Percentiles rank a stretch among this genome's conserved stretches.
Evolutionary conservation across 345 rosid species (phyloP).

Genomic region (Sonneratia caseolaris): DNA sequence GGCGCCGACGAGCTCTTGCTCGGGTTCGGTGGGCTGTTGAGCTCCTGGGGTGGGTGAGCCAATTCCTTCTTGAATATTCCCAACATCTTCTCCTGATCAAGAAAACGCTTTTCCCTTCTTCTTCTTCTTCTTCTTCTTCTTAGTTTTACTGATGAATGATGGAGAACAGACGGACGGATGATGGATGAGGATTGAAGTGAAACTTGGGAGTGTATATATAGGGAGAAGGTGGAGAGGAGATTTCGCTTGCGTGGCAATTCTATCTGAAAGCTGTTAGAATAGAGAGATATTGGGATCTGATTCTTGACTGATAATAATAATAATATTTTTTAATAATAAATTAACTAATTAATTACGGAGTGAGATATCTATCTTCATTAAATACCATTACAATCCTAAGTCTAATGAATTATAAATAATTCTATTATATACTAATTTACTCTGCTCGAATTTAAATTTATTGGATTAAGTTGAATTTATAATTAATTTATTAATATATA

Average conservation of each 20-base stretch:
- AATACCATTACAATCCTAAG: too few relatives aligned
- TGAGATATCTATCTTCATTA: too few relatives aligned
- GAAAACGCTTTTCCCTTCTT: too few relatives aligned
- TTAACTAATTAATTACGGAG: too few relatives aligned
- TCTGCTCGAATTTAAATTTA: too few relatives aligned
- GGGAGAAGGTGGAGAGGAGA: background rate
- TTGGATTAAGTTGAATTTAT: too few relatives aligned
- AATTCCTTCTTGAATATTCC: conserved; percentile 50
- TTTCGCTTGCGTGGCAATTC: background rate
- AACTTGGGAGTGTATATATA: background rate
- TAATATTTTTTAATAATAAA: background rate
- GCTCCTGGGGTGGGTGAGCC: conserved; percentile 60
- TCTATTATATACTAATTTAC: too few relatives aligned
- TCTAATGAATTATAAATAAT: too few relatives aligned
- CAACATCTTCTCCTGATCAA: conserved; percentile 32
- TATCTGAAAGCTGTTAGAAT: background rate
- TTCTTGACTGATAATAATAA: background rate
- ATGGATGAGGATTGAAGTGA: background rate
- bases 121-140: background rate
- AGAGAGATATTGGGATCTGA: background rate
- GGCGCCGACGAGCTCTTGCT: conserved; percentile 7
- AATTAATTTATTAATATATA: too few relatives aligned
- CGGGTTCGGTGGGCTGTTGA: conserved; percentile 40
- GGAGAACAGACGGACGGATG: background rate
- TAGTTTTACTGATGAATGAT: background rate